Conservation (phyloP, 805 yeast species). For the Saccharomycopsis sp. region DNA sequence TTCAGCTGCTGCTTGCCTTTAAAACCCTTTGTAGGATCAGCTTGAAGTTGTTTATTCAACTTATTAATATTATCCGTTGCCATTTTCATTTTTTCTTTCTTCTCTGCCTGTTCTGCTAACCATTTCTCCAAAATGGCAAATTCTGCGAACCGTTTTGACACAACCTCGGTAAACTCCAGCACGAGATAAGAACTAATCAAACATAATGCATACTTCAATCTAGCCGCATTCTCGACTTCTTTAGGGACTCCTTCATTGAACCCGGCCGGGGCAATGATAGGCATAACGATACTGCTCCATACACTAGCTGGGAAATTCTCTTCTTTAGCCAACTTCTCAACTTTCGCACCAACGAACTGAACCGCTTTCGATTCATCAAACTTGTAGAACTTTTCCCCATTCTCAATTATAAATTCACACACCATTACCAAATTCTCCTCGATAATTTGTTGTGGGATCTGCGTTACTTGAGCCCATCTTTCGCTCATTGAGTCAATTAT, state of each 20-base stretch:
- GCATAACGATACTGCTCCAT: constrained; percentile 9
- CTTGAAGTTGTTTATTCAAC: constrained; percentile 27
- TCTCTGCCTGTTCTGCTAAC: constrained; percentile 1
- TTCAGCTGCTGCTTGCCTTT: constrained; percentile 26
- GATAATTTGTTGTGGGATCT: constrained; percentile 3
- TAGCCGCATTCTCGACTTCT: constrained; percentile 6
- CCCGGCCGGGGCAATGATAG: constrained; percentile 15
- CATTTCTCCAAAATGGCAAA: not conserved
- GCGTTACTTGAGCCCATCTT: not conserved
- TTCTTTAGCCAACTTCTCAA: constrained; percentile 1
- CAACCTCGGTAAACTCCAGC: not conserved
- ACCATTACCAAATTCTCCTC: not conserved
- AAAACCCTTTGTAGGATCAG: constrained; percentile 25
- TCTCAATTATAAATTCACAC: constrained; percentile 13
- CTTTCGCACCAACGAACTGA: constrained; percentile 2
- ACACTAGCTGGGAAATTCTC: constrained; percentile 15
- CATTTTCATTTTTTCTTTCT: constrained; percentile 1
- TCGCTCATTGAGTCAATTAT: constrained; percentile 15
- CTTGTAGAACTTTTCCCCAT: constrained; percentile 11
- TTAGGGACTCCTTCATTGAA: constrained; percentile 1
- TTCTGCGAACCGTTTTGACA: not conserved
- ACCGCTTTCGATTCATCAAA: constrained; percentile 2
- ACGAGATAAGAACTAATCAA: constrained; percentile 14
- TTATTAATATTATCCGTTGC: constrained; percentile 23
- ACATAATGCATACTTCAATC: constrained; percentile 8